Evolutionary conservation across 441 rosid species (phyloP).

Genomic region (Biscutella auriculata): DNA sequence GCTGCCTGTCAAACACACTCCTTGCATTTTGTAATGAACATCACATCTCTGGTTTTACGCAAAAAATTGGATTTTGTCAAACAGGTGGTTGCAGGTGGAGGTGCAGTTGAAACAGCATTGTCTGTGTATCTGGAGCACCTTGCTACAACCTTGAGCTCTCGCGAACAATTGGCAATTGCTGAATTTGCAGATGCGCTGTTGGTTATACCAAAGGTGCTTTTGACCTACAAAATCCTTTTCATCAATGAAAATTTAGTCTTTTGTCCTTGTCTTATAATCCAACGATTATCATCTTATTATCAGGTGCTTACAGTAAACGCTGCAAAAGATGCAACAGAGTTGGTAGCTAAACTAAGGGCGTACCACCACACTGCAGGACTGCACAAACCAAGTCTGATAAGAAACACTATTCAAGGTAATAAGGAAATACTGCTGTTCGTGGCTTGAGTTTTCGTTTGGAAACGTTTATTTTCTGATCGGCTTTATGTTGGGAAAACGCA

Average conservation of each 20-base stretch:
- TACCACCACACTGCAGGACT: slow-evolving; percentile 93
- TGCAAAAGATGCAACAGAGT: slow-evolving; percentile 92
- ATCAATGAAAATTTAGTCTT: not conserved
- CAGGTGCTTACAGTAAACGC: slow-evolving; percentile 97
- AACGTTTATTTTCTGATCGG: not conserved
- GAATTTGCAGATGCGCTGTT: slow-evolving; percentile 91
- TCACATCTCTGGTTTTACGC: not conserved
- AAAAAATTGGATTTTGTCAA: not conserved
- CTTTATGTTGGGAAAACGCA: not conserved
- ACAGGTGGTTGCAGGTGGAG: slow-evolving; percentile 99
- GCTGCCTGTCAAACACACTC: not conserved
- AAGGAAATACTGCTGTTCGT: not conserved
- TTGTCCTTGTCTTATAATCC: not conserved
- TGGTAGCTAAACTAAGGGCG: slow-evolving; percentile 88
- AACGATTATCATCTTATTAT: not conserved
- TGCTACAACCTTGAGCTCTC: slow-evolving; percentile 88
- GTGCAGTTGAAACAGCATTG: slow-evolving; percentile 91
- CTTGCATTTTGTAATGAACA: not conserved
- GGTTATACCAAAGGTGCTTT: slow-evolving; percentile 89
- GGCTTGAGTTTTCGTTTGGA: not conserved
- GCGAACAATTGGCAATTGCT: slow-evolving; percentile 95
- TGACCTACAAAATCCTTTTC: not conserved
- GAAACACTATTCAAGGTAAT: slow-evolving; percentile 78
- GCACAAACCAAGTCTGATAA: slow-evolving; percentile 95
- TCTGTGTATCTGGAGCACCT: slow-evolving; percentile 92